Conservation (phyloP, 2,329 filamentous ascomycete species). For the Emergomyces africanus region DNA sequence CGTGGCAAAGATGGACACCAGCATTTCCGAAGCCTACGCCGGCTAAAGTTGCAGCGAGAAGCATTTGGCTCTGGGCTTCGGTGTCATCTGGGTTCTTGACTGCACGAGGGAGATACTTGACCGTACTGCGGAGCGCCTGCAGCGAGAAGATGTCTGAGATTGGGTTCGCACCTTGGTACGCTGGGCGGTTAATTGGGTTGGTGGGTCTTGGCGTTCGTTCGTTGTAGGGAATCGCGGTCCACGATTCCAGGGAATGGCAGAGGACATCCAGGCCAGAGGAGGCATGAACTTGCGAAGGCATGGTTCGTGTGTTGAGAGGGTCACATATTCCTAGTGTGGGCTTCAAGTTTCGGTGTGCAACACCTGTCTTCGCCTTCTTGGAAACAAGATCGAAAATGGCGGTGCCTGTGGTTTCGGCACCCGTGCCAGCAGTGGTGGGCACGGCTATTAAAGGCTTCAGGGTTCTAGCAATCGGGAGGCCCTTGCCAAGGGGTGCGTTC, state of each 20-base stretch:
- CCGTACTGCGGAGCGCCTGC: constrained; percentile 65
- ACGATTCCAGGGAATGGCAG: constrained; percentile 89
- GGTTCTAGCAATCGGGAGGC: constrained; percentile 57
- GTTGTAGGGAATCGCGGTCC: constrained; percentile 92
- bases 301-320: constrained; percentile 83
- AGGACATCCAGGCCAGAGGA: constrained; percentile 87
- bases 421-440: constrained; percentile 75
- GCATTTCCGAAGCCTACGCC: constrained; percentile 97
- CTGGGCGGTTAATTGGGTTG: constrained; percentile 82
- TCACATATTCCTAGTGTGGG: constrained; percentile 82
- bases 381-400: constrained; percentile 94
- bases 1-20: constrained; percentile 77
- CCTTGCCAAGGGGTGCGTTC: constrained; percentile 83
- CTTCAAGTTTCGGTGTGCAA: constrained; percentile 91
- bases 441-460: constrained; percentile 69
- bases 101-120: constrained; percentile 84
- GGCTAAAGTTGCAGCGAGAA: constrained; percentile 83
- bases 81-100: constrained; percentile 79
- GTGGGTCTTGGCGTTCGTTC: constrained; percentile 70
- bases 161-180: constrained; percentile 94
- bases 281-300: constrained; percentile 89
- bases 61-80: constrained; percentile 91
- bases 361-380: constrained; percentile 85
- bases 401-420: constrained; percentile 90
- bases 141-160: constrained; percentile 97